These are phyloP conservation scores for Panicum virgatum DNA, from an alignment of 202 grass and related monocot genomes.

Conservation along the genomic window DNA sequence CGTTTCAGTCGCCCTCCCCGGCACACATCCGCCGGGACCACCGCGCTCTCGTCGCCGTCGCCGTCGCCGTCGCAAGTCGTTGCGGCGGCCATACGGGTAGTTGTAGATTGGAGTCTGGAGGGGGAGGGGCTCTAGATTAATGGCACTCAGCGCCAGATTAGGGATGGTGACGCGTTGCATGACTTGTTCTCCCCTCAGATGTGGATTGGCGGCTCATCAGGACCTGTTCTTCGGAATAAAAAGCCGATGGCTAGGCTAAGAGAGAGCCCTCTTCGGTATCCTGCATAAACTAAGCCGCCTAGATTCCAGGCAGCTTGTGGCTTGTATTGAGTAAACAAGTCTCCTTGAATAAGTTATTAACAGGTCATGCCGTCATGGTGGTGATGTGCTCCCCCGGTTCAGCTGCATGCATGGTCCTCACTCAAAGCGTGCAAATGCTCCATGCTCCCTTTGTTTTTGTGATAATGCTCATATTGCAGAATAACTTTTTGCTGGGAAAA, in stretches of 20 bases:
- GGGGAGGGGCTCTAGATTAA: background rate
- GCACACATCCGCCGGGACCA: background rate
- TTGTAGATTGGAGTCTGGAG: background rate
- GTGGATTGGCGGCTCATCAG: background rate
- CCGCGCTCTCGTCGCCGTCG: background rate
- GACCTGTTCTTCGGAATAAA: background rate
- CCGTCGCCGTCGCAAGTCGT: background rate
- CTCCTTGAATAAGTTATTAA: background rate
- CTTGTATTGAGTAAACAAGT: slow-evolving; percentile 9
- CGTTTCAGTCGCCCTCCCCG: background rate
- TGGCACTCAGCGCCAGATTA: background rate
- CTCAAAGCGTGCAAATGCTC: no score
- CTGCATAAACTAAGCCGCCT: slow-evolving; percentile 17
- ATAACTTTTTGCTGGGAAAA: no score
- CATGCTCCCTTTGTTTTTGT: no score
- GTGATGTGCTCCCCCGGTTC: no score
- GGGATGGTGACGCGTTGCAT: background rate
- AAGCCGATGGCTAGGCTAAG: background rate
- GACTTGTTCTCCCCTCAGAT: background rate
- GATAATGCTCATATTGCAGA: no score
- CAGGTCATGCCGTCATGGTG: no score
- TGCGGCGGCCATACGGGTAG: background rate
- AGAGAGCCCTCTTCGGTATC: background rate
- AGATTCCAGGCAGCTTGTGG: slow-evolving; percentile 15
- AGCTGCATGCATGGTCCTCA: no score